Base-by-base conservation (phyloP, 2,329 filamentous ascomycete genomes). In the Pseudopithomyces chartarum region DNA sequence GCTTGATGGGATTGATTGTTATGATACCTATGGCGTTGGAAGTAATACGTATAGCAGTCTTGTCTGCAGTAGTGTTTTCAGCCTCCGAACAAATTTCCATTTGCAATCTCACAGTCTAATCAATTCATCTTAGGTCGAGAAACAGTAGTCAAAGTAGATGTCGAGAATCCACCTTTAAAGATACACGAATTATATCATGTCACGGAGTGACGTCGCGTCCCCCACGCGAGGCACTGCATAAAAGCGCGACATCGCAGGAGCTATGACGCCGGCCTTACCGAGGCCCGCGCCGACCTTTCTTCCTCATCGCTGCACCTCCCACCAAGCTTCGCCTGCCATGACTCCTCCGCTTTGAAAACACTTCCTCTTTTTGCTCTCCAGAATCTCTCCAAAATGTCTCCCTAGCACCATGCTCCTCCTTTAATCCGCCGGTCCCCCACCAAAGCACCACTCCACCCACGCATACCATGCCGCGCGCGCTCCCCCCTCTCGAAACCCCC, bases 391-490 rank as follows among this genome's bases (percentile, higher is more conserved):
- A 29, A 29, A 36, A 36, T 36, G 34, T 36, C 11, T 13, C 11
- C 11, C 15, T 36, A 36, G 34, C 11, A n/a, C 6, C 11, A 36
- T 36, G 34, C 34, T n/a, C 3, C 13, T 36, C 34, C 26, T 29
- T 29, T 8, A 29, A 4, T 29, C 26, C 26, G 26, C 26, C 26
- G 5, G 8, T 29, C 26, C 26, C 4, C 26, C 26, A 29, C 26
- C 26, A 29, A 29, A 29, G 5, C 26, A 29, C 26, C 26, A 4
- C 26, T 29, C 26, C 26, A 8, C 4, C 26, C 26, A 5, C 26
- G 11, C n/a, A 13, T 56, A 67, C 65, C 56, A 83, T 83, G 80
- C 78, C 80, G 68, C 78, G 80, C 69, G 79, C 81, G 61, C 76
- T 80, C 57, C 80, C 80, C 46, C 78, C 80, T 46, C 74, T 81